Percentiles rank a stretch among this genome's conserved stretches.
These are phyloP conservation scores for Backusella macrospora DNA, from an alignment of 192 early-diverging fungal species.

Conservation along the genomic window DNA sequence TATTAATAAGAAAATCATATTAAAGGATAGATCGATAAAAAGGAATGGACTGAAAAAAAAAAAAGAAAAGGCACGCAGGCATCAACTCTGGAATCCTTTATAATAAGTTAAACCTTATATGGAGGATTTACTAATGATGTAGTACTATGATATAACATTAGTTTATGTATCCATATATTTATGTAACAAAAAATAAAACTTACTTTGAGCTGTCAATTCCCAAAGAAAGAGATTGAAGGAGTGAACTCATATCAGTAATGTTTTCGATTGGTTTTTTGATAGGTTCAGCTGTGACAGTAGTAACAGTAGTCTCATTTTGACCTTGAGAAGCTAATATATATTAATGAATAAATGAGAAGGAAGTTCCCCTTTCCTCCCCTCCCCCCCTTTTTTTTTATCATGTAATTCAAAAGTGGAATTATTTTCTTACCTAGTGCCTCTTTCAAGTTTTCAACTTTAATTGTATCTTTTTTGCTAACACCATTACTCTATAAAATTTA, in stretches of 20 bases:
- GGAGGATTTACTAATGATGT: conserved; percentile 28
- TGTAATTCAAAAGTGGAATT: too few species aligned
- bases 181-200: neutral
- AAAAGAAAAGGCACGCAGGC: too few species aligned
- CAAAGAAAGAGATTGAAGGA: conserved; percentile 22
- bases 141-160: neutral
- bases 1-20: neutral
- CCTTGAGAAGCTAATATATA: conserved; percentile 4
- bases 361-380: too few species aligned
- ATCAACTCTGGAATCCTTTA: neutral
- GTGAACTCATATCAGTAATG: conserved; percentile 26
- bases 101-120: conserved; percentile 13
- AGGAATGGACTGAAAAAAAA: too few species aligned
- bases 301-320: neutral
- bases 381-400: too few species aligned
- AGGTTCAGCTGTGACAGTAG: neutral
- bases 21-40: neutral
- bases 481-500: conserved; percentile 13
- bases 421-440: conserved; percentile 33
- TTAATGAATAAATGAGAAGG: neutral
- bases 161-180: neutral
- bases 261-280: conserved; percentile 15
- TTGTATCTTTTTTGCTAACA: conserved; percentile 24
- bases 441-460: conserved; percentile 41
- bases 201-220: conserved; percentile 6